Base-by-base conservation (phyloP, 805 yeast genomes). In the Hanseniaspora clermontiae region DNA sequence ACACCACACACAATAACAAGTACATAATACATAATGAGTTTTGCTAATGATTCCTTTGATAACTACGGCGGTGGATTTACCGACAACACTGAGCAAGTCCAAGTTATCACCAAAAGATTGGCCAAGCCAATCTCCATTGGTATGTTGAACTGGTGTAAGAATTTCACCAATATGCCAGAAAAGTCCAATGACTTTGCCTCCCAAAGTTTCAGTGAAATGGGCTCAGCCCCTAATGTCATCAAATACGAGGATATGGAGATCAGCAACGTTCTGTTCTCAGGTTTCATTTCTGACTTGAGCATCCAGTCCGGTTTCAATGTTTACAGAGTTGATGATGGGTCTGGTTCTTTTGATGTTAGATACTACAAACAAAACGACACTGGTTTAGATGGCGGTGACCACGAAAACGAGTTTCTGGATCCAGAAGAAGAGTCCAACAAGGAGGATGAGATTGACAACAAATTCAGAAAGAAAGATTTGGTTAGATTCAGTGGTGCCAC, bases 281-380 rank as follows among this genome's bases (percentile, higher is more conserved):
- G 57, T 24, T 53, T 53, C 19, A 39, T 53, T 5, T 36, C 49
- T 19, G 57, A 46, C 7, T 31, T 53, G 12, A 53, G 49, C 24
- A 53, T 53, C 32, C 51, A 53, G 39, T 43, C 43, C 19, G 57
- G 49, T 15, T 53, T 53, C 38, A 53, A 53, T 37, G 40, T 49
- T 7, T 53, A 53, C 47, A 53, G 57, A 53, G n/a, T 46, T 27
- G 57, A 53, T 24, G 57, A 53, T 14, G 46, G 57, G 7, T 46
- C 51, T n/a, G 57, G 57, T 9, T 46, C 51, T 32, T 53, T 29
- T 39, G 57, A 53, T 53, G 57, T 53, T 9, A 53, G 57, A 53
- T 38, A 34, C 34, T 53, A 53, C 31, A 53, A 53, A 32, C 51
- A 49, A n/a, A 37, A 46, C 19, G 17, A 20, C 10, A 46, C n/a